These are phyloP conservation scores for Phytophthora palmivora DNA, from an alignment of 352 stramenopile genomes.

Conservation along the genomic window DNA sequence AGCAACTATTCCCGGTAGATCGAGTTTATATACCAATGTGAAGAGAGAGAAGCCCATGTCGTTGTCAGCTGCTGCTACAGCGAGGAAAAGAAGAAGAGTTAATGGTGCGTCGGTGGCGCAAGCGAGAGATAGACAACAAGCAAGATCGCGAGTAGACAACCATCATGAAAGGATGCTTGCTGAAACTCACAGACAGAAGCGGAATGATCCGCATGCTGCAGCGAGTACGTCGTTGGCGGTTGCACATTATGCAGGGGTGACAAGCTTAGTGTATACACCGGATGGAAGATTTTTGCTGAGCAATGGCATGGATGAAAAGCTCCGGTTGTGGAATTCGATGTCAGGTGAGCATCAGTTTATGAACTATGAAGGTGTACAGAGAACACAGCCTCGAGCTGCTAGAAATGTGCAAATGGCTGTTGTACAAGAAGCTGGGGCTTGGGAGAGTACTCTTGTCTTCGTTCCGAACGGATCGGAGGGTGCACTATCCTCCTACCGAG, in stretches of 20 bases:
- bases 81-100: not conserved
- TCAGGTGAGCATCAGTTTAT: slow-evolving; percentile 76
- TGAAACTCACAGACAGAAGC: slow-evolving; percentile 18
- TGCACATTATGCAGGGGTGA: slow-evolving; percentile 62
- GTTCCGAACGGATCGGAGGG: slow-evolving; percentile 65
- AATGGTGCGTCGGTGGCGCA: too few relatives aligned
- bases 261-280: slow-evolving; percentile 67
- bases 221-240: slow-evolving; percentile 55
- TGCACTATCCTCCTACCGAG: slow-evolving; percentile 51
- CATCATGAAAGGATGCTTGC: too few relatives aligned
- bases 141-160: too few relatives aligned
- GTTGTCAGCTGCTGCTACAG: slow-evolving; percentile 30
- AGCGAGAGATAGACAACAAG: too few relatives aligned
- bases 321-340: slow-evolving; percentile 68
- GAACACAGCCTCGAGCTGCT: slow-evolving; percentile 35
- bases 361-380: slow-evolving; percentile 60
- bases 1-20: slow-evolving; percentile 54
- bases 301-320: slow-evolving; percentile 62
- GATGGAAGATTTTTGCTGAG: slow-evolving; percentile 73
- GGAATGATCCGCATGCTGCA: slow-evolving; percentile 65
- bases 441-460: slow-evolving; percentile 64
- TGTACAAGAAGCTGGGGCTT: slow-evolving; percentile 60
- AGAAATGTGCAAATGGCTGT: slow-evolving; percentile 66
- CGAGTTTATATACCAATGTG: slow-evolving; percentile 60
- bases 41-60: slow-evolving; percentile 45